These are phyloP conservation scores for Miamiensis avidus DNA, from an alignment of 169 alveolate genomes.

Conservation along the genomic window DNA sequence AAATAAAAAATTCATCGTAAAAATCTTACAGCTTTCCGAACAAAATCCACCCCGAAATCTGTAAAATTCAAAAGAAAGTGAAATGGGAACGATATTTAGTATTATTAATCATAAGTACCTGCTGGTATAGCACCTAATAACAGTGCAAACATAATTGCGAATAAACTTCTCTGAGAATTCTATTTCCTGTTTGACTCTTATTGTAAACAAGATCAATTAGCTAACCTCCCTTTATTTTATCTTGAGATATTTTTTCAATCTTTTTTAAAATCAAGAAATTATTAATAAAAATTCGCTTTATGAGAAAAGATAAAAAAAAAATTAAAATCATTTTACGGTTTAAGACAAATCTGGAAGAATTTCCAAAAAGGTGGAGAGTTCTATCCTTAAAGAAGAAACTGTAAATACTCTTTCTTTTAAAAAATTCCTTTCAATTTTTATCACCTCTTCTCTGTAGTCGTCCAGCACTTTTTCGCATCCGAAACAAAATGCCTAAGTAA, in stretches of 20 bases:
- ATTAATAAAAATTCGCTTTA: not conserved
- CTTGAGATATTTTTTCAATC: slow-evolving; percentile 8
- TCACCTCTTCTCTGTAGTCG: slow-evolving; percentile 13
- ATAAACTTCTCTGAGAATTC: slow-evolving; percentile 13
- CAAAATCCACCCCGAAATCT: slow-evolving; percentile 19
- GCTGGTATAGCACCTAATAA: slow-evolving; percentile 15
- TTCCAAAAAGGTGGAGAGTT: slow-evolving; percentile 6
- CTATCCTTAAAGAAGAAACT: slow-evolving; percentile 15
- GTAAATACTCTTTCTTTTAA: slow-evolving; percentile 22
- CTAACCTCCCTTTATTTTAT: slow-evolving; percentile 24
- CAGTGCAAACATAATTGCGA: not conserved
- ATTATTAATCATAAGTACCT: not conserved
- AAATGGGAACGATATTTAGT: not conserved
- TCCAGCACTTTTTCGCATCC: slow-evolving; percentile 10
- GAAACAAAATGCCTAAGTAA: slow-evolving; percentile 17
- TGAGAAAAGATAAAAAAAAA: not conserved
- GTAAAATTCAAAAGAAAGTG: not conserved
- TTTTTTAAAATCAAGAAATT: not conserved
- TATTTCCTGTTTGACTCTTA: slow-evolving; percentile 23
- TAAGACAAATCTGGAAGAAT: slow-evolving; percentile 21
- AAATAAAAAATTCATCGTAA: slow-evolving; percentile 24
- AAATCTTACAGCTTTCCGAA: slow-evolving; percentile 20
- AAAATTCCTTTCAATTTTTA: slow-evolving; percentile 9
- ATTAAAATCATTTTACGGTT: not conserved
- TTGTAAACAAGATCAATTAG: slow-evolving; percentile 11